Base-by-base conservation (phyloP, 495 filamentous ascomycete species). In the Lichina pygmaea region DNA sequence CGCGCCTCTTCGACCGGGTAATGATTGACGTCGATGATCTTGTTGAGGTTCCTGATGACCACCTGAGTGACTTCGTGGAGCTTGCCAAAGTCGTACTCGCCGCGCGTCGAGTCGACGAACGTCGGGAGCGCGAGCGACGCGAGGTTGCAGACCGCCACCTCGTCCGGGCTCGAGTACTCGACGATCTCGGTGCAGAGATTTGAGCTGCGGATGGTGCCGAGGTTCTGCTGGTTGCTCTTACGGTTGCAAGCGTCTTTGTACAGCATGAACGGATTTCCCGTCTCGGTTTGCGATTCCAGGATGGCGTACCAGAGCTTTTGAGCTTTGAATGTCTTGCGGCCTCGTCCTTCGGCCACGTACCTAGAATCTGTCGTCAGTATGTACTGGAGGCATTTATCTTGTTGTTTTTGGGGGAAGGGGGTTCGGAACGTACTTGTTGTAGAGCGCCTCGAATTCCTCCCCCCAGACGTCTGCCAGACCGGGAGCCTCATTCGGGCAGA, bases 201-300 rank as follows among this genome's bases (percentile, higher is more conserved):
- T 53, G 89, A 97, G 70, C 81, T 93, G 57, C 81, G 83, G 54
- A 97, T 95, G 41, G 85, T 93, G 41, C 89, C 89, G 33, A 97
- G 70, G 58, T 97, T 97, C 77, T 95, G 93, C 63, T 97, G 89
- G 72, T 97, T 97, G 69, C 85, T 93, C 75, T 97, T 97, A 54
- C 74, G 72, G 69, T 97, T 97, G 70, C 81, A 86, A 52, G 78
- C 73, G 61, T 97, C 89, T 68, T 97, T 97, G 77, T 97, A 97
- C 46, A 93, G 75, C 81, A 97, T 95, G 67, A 91, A 97, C 41
- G 89, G 89, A 63, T 92, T 93, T 48, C 89, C 89, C 38, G 89
- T 97, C 73, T 97, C 89, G 33, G 85, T 93, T 66, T 97, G 89
- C 47, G 91, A 78, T 62, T 97, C 89, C 38, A 97, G 72, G 50